Evolutionary conservation across 2,329 filamentous ascomycete genomes (phyloP), one percentile per base, ranked within the genome.

Genomic region (Colletotrichum brevisporum): DNA sequence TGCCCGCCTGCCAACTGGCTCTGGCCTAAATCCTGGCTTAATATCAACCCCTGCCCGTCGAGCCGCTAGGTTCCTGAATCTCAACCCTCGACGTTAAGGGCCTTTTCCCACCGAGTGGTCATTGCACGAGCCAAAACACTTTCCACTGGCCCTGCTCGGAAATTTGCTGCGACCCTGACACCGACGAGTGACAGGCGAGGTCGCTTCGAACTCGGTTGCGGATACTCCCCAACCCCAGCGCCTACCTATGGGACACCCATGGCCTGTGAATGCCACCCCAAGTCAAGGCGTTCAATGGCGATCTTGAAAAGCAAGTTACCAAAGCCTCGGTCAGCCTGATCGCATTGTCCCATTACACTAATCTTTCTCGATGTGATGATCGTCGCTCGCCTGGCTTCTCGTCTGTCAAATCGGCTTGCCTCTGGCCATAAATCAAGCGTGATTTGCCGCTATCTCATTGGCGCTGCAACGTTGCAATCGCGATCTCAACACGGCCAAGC

Each of bases 391-490:
- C 36, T 45, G 55, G 6, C 45, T 67, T 31, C 9, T 27, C 26
- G 9, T 55, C 41, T 61, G 47, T 26, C 52, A 39, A 69, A 59
- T 63, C 63, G 62, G 50, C 54, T 60, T 15, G 61, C 53, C 60
- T 58, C 24, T 55, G 26, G 53, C 24, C 27, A 48, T 18, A 16
- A 45, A 15, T 5, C 31, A 36, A 27, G 45, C 24, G 27, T 24
- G 51, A 57, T 63, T 62, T 62, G 52, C 63, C 63, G 63, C 63
- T 41, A 16, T 63, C 45, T 67, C 39, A 67, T 67, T 70, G 63
- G 56, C 51, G 52, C 21, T 63, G 63, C 63, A 70, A 70, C 67
- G 67, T 70, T 70, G 67, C 67, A 67, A 63, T 70, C 63, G 48
- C 27, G 24, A 63, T 57, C 63, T 62, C n/a, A 21, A 62, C 56